Percentiles rank a stretch among this genome's conserved stretches.
Evolutionary conservation across 768 basidiomycete species (phyloP).

Genomic region (Coprinellus aureogranulatus): DNA sequence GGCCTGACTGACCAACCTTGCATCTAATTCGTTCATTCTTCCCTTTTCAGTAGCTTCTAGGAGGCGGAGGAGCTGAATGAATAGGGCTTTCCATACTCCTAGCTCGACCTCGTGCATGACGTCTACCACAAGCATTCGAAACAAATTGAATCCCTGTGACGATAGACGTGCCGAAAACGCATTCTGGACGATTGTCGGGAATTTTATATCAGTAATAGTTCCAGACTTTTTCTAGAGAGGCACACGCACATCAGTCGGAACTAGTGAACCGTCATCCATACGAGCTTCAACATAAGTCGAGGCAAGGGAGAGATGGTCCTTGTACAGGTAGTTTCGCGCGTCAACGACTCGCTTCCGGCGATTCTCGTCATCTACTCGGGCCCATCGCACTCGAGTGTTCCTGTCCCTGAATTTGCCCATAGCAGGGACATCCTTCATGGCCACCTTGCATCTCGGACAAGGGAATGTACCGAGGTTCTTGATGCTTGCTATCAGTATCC

Average conservation of each 20-base stretch:
- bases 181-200: slow-evolving; percentile 21
- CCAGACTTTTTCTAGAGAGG: not conserved
- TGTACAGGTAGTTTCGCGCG: not conserved
- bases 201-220: not conserved
- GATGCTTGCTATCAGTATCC: slow-evolving; percentile 29
- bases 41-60: slow-evolving; percentile 20
- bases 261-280: not conserved
- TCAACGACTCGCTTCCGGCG: not conserved
- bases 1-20: slow-evolving; percentile 15
- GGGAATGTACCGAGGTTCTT: slow-evolving; percentile 34
- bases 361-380: not conserved
- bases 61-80: slow-evolving; percentile 33
- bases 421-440: slow-evolving; percentile 20
- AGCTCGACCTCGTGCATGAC: slow-evolving; percentile 38
- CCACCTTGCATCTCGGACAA: slow-evolving; percentile 32
- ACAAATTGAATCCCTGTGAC: slow-evolving; percentile 21
- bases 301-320: not conserved
- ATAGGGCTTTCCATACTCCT: slow-evolving; percentile 34
- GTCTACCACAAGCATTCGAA: slow-evolving; percentile 25
- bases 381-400: not conserved
- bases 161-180: slow-evolving; percentile 24
- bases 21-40: slow-evolving; percentile 20
- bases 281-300: not conserved
- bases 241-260: slow-evolving; percentile 4
- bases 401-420: slow-evolving; percentile 19